Evolutionary conservation across 371 early-diverging fungal species (phyloP).

Genomic region (Mucor racemosus): DNA sequence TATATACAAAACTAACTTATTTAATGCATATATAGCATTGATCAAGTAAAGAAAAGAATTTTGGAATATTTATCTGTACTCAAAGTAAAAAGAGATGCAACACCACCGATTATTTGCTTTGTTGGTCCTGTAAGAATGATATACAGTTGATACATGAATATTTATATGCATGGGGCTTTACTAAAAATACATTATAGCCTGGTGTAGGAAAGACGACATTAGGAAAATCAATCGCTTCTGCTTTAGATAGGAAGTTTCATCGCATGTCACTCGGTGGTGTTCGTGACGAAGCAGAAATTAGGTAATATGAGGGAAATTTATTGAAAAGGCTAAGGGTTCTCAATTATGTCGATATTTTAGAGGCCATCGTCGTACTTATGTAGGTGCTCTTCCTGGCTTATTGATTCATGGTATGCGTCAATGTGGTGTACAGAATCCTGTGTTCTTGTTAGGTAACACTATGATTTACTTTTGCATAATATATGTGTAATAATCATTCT

Average conservation of each 20-base stretch:
- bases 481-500: not conserved
- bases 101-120: conserved; percentile 83
- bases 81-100: conserved; percentile 73
- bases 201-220: conserved; percentile 87
- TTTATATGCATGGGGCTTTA: not conserved
- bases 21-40: conserved; percentile 45
- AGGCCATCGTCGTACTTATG: conserved; percentile 90
- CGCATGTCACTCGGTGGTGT: conserved; percentile 88
- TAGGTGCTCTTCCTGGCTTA: conserved; percentile 87
- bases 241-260: conserved; percentile 81
- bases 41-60: conserved; percentile 82
- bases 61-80: conserved; percentile 84
- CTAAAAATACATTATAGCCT: conserved; percentile 41
- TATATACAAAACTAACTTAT: not conserved
- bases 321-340: too few relatives aligned
- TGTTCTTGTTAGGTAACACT: conserved; percentile 66
- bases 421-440: conserved; percentile 80
- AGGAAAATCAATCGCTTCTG: conserved; percentile 77
- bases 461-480: too few relatives aligned
- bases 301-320: conserved; percentile 28
- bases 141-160: not conserved
- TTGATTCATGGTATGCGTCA: conserved; percentile 79
- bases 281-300: conserved; percentile 87
- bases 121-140: conserved; percentile 59
- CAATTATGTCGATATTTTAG: conserved; percentile 3